Conservation (phyloP, 305 asterid genomes). For the Fraxinus velutina region DNA sequence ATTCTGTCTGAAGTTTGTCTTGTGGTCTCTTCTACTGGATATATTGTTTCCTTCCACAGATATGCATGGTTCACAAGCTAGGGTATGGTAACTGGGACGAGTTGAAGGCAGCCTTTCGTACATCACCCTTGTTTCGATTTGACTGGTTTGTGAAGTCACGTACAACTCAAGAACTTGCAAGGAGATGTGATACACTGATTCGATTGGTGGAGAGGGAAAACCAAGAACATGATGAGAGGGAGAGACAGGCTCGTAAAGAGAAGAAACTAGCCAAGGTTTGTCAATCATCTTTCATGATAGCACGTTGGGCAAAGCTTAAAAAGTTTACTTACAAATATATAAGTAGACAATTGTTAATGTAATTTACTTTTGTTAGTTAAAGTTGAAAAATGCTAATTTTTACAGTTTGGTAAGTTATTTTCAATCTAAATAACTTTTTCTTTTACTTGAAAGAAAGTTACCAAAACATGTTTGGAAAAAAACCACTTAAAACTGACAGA, state of each 20-base stretch:
- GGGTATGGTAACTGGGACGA: slow-evolving; percentile 99
- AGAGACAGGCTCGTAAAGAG: slow-evolving; percentile 96
- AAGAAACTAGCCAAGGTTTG: slow-evolving; percentile 85
- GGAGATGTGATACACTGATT: slow-evolving; percentile 95
- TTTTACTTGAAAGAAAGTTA: neutral
- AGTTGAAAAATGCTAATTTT: neutral
- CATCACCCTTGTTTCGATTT: slow-evolving; percentile 88
- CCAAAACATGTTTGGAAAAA: neutral
- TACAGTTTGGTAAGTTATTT: neutral
- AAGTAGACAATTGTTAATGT: neutral
- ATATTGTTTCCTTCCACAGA: slow-evolving; percentile 33
- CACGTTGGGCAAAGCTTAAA: neutral
- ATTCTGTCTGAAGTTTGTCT: neutral
- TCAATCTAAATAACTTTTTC: neutral
- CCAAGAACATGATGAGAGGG: slow-evolving; percentile 94
- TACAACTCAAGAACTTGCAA: slow-evolving; percentile 95
- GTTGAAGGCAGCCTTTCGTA: slow-evolving; percentile 93
- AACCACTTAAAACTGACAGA: neutral
- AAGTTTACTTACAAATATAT: neutral
- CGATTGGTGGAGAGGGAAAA: slow-evolving; percentile 91
- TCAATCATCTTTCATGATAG: neutral
- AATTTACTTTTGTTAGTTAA: neutral
- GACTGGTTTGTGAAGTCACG: slow-evolving; percentile 99
- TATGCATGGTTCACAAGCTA: slow-evolving; percentile 97
- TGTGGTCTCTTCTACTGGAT: neutral